Evolutionary conservation across 2,329 filamentous ascomycete species (phyloP), one percentile per base, ranked within the genome.

Genomic region (Pyrenochaeta sp.): DNA sequence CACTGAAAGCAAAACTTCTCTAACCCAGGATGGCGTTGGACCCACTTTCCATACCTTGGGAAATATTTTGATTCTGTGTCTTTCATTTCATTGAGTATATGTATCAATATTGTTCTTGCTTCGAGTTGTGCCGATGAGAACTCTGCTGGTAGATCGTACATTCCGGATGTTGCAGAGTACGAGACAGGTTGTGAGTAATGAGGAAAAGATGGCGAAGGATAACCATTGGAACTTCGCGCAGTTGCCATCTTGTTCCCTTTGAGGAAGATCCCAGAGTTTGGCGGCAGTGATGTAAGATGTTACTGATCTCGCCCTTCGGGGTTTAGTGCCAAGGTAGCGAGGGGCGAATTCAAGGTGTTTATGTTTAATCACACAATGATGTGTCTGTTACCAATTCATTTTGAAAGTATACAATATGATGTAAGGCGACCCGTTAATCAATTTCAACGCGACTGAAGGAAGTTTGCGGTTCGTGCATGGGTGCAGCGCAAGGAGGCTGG

Each of bases 51-150:
- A 45, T 72, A 74, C 9, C 60, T 37, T 14, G 23, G 12, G 32
- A 66, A 49, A 27, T 67, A 49, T 35, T 49, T 61, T 15, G 62
- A 63, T 1, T 50, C 51, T 9, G 58, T 46, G 0, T 59, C 49
- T 51, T 64, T 49, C 0, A 74, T 39, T 11, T 40, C 56, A 0
- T 43, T 32, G 1, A 74, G 43, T 1, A 74, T 15, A 23, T 69
- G 59, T 2, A 44, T 21, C 10, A 74, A 59, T 9, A 71, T 63
- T 2, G 32, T 31, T 44, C 58, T 58, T 11, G 68, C 68, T 58
- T 73, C 64, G n/a, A 58, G 39, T 50, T 71, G 67, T 2, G 62
- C 47, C 35, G 40, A 33, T 35, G 56, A 45, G 9, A 54, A 30
- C 14, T 54, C 39, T 15, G 23, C 11, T 21, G 49, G 51, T 0